Percentiles rank a stretch among this genome's conserved stretches.
These are phyloP conservation scores for Xylaria sp. DNA, from an alignment of 2,329 filamentous ascomycete genomes.

Conservation along the genomic window DNA sequence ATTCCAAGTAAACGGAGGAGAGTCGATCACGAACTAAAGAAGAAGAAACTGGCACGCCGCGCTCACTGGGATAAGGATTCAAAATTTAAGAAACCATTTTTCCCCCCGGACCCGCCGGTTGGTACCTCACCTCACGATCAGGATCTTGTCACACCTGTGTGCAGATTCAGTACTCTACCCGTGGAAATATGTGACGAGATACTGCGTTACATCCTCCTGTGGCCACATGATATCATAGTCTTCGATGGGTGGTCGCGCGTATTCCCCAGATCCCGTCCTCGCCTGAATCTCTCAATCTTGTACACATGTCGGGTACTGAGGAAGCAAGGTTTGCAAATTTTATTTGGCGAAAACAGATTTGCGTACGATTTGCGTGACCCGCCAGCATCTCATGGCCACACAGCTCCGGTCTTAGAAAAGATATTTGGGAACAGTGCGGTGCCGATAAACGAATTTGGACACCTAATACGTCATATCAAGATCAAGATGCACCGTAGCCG, in stretches of 20 bases:
- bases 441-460: constrained; percentile 52
- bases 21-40: background rate
- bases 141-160: constrained; percentile 15
- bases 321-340: constrained; percentile 53
- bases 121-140: background rate
- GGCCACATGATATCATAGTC: constrained; percentile 48
- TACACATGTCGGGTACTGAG: constrained; percentile 50
- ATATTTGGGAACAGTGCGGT: constrained; percentile 48
- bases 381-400: constrained; percentile 19
- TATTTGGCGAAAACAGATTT: constrained; percentile 62
- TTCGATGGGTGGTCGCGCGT: constrained; percentile 49
- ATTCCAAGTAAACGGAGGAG: constrained; percentile 28
- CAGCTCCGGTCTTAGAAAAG: constrained; percentile 29
- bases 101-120: background rate
- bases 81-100: constrained; percentile 33
- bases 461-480: constrained; percentile 54
- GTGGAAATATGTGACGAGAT: constrained; percentile 51
- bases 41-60: constrained; percentile 11
- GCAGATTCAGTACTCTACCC: constrained; percentile 39
- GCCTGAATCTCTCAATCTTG: constrained; percentile 54
- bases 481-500: constrained; percentile 58
- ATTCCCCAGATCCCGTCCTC: constrained; percentile 42
- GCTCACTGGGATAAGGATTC: constrained; percentile 28
- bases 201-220: constrained; percentile 48
- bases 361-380: constrained; percentile 58